A percentile compares a stretch with the other conserved stretches of the same genome.
Evolutionary conservation across 2,329 filamentous ascomycete species (phyloP).

Genomic region (Aspergillus transmontanensis): DNA sequence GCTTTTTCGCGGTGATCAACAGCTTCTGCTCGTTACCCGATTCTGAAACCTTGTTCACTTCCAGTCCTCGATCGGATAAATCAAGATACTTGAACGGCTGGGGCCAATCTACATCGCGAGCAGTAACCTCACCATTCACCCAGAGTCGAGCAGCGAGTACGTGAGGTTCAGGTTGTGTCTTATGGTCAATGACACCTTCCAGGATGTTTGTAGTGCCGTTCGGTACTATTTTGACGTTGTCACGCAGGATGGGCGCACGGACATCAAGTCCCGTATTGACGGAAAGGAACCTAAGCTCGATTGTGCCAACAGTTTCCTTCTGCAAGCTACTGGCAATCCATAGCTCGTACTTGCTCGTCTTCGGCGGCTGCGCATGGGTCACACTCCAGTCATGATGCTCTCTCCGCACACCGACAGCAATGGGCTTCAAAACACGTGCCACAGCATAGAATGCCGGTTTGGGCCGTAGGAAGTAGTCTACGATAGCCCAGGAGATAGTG

Average conservation of each 20-base stretch:
- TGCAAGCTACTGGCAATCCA: conserved; percentile 59
- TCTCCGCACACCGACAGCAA: conserved; percentile 61
- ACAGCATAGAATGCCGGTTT: conserved; percentile 66
- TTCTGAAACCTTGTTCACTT: conserved; percentile 45
- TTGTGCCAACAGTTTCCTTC: conserved; percentile 32
- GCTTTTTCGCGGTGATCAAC: conserved; percentile 51
- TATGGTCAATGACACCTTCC: conserved; percentile 55
- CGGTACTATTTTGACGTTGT: conserved; percentile 50
- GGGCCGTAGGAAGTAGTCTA: conserved; percentile 63
- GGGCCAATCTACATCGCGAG: conserved; percentile 62
- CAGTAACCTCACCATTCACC: conserved; percentile 54
- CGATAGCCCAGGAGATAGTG: conserved; percentile 64
- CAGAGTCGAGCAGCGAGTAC: conserved; percentile 57
- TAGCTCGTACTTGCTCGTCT: conserved; percentile 55
- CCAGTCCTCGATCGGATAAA: conserved; percentile 53
- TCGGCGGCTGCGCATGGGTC: conserved; percentile 58
- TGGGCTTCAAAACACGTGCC: conserved; percentile 57
- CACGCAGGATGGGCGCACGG: conserved; percentile 52
- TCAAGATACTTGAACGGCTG: conserved; percentile 63
- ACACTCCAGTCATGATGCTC: conserved; percentile 63
- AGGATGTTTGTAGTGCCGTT: conserved; percentile 59
- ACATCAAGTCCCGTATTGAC: conserved; percentile 58
- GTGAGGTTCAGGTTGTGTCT: conserved; percentile 53
- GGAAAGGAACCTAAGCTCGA: conserved; percentile 55
- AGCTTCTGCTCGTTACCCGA: conserved; percentile 32